Evolutionary conservation across 768 basidiomycete species (phyloP), one percentile per base, ranked within the genome.

Genomic region (Leccinum aurantiacum): DNA sequence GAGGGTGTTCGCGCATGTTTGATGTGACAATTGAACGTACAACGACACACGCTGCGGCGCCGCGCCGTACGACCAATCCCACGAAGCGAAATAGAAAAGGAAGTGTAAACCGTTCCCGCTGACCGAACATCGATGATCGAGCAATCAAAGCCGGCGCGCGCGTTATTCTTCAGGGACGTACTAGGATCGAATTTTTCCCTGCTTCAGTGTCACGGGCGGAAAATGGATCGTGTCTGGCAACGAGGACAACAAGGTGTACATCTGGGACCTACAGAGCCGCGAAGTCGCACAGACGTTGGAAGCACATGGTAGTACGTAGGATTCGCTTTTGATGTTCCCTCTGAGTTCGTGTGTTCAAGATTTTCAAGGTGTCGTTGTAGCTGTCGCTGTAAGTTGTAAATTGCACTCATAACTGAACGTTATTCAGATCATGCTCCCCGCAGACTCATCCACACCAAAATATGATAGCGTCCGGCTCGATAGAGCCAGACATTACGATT

Each of bases 161-260:
- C 17, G 38, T 44, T 44, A 44, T 44, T 19, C 41, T 44, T 44
- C 41, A 44, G 41, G 41, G 41, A 9, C 9, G 41, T 9, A 44
- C 41, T 44, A 44, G 41, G 41, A 44, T 44, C 41, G 41, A 4
- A 44, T 44, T 44, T 44, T 44, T 44, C 41, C 91, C 3, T 90
- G 88, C 72, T 92, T 93, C 76, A 89, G 87, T 63, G 89, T 90
- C 13, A 93, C 90, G 1, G 89, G 87, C 29, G 89, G 89, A 4
- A 91, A 88, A 65, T 96, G 91, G 91, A 91, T 98, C 64, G 84
- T 97, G 1, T 85, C 91, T 0, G 96, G 96, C 0, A 90, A 88
- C 67, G 96, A 98, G 73, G 95, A 96, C 73, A 80, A 89, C 69
- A 95, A 91, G 69, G 83, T 90, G 24, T 90, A 93, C 60, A 82